These are phyloP conservation scores for Blastobotrys elegans DNA, from an alignment of 1,139 yeast genomes.

Conservation along the genomic window DNA sequence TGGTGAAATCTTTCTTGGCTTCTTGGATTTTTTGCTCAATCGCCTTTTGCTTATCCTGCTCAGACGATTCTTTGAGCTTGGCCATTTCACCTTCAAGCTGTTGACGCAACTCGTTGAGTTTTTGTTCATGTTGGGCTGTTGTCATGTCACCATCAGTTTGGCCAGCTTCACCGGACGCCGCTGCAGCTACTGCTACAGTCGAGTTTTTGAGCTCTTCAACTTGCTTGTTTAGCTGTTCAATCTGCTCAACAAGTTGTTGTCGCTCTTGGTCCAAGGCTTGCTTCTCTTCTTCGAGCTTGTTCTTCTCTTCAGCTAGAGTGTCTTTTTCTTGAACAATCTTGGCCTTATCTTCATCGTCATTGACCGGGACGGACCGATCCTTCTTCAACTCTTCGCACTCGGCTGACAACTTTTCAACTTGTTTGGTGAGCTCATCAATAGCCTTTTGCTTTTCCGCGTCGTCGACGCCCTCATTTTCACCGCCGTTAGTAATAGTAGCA, in stretches of 20 bases:
- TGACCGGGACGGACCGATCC: neutral
- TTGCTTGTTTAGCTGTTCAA: slow-evolving; percentile 5
- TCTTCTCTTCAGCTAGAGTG: no score
- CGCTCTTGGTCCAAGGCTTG: slow-evolving; percentile 12
- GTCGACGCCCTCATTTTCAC: neutral
- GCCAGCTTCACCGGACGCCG: slow-evolving; percentile 6
- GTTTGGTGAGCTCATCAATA: slow-evolving; percentile 22
- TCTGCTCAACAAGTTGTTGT: slow-evolving; percentile 12
- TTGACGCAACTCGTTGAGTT: slow-evolving; percentile 7
- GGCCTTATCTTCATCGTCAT: neutral
- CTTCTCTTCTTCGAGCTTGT: slow-evolving; percentile 10
- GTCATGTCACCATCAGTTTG: slow-evolving; percentile 4
- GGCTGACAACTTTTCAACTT: slow-evolving; percentile 19
- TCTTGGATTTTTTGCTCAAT: slow-evolving; percentile 5
- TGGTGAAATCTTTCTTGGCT: neutral
- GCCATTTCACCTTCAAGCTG: slow-evolving; percentile 8
- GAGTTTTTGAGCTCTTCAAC: slow-evolving; percentile 12
- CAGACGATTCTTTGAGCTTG: slow-evolving; percentile 3
- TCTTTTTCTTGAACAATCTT: slow-evolving; percentile 9
- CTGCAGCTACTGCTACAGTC: slow-evolving; percentile 12
- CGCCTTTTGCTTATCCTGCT: slow-evolving; percentile 12
- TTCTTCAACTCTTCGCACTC: slow-evolving; percentile 13
- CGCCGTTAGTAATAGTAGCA: neutral
- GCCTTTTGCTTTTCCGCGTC: neutral
- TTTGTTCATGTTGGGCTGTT: slow-evolving; percentile 2